Base-by-base conservation (phyloP, 2,329 filamentous ascomycete species). In the Phialophora chinensis region DNA sequence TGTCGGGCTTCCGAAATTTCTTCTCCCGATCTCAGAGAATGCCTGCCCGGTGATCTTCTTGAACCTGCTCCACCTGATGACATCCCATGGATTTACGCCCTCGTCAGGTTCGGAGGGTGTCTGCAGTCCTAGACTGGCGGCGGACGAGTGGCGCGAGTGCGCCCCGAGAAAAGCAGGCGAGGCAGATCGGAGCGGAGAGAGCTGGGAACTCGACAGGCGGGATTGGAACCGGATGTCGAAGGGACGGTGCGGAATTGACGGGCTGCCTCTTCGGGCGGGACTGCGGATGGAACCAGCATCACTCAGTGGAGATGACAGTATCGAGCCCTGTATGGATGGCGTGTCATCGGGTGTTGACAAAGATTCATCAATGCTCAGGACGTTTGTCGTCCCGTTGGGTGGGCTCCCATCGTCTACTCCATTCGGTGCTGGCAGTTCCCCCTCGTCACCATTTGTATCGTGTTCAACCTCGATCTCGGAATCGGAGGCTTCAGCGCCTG, bases 211-310 rank as follows among this genome's bases (percentile, higher is more conserved):
- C 14, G 90, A 87, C 10, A 97, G 87, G 56, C 93, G 89, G 17
- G 94, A 94, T 76, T 96, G 93, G 79, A 99, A 99, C 63, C 95
- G 89, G 70, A 92, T 88, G 76, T 99, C 95, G 77, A 99, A 99
- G 4, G 95, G 94, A 74, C 94, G 88, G 73, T 97, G 90, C 17
- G 92, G 93, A 23, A 91, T 91, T 17, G 90, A 91, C 14, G 92
- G 89, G 72, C 90, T 92, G 70, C 90, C 79, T 67, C 87, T 85
- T 23, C 87, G 85, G 65, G 90, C 85, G 17, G 90, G 89, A 71
- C 87, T 88, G 42, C 67, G 62, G 49, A 71, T 44, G 3, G 69
- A 71, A 27, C 60, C 53, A n/a, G 44, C 65, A 56, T 71, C 66
- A 52, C 74, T 77, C 54, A 77, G 74, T 67, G 63, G 60, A 25